Conservation (phyloP, 306 rosid species). For the Cucumis melo region DNA sequence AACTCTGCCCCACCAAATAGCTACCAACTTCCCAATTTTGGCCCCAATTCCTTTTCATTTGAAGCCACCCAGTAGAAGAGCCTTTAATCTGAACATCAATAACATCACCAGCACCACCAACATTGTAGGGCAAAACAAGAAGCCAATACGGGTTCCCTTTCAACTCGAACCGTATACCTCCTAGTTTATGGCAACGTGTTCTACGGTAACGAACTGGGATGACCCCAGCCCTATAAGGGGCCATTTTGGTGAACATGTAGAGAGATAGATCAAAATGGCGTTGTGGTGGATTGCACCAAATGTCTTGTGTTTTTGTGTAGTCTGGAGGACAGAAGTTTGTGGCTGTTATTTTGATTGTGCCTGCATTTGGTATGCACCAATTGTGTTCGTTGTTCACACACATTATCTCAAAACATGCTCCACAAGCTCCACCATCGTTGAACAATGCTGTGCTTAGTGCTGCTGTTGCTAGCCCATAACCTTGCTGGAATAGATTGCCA, state of each 20-base stretch:
- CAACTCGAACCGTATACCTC: slow-evolving; percentile 24
- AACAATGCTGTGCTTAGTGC: slow-evolving; percentile 54
- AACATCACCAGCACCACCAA: slow-evolving; percentile 29
- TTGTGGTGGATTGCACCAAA: slow-evolving; percentile 69
- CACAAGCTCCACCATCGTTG: slow-evolving; percentile 34
- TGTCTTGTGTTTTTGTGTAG: neutral
- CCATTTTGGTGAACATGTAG: slow-evolving; percentile 46
- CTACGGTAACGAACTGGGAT: slow-evolving; percentile 34
- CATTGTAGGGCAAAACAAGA: slow-evolving; percentile 15
- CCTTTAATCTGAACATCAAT: slow-evolving; percentile 23
- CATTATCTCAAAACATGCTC: slow-evolving; percentile 42
- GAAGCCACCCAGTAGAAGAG: slow-evolving; percentile 15
- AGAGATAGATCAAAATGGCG: slow-evolving; percentile 50
- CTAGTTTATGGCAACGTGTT: slow-evolving; percentile 7
- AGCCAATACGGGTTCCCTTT: slow-evolving; percentile 35
- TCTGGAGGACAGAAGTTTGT: slow-evolving; percentile 65
- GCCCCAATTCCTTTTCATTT: slow-evolving; percentile 48
- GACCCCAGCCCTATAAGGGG: slow-evolving; percentile 31
- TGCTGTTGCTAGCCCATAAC: slow-evolving; percentile 47
- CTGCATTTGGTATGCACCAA: slow-evolving; percentile 31
- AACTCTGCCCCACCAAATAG: slow-evolving; percentile 25
- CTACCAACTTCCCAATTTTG: slow-evolving; percentile 21
- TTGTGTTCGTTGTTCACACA: slow-evolving; percentile 25
- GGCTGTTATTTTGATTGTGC: slow-evolving; percentile 27
- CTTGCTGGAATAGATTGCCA: slow-evolving; percentile 47